Evolutionary conservation across 805 yeast species (phyloP).

Genomic region (Pichia kluyveri): DNA sequence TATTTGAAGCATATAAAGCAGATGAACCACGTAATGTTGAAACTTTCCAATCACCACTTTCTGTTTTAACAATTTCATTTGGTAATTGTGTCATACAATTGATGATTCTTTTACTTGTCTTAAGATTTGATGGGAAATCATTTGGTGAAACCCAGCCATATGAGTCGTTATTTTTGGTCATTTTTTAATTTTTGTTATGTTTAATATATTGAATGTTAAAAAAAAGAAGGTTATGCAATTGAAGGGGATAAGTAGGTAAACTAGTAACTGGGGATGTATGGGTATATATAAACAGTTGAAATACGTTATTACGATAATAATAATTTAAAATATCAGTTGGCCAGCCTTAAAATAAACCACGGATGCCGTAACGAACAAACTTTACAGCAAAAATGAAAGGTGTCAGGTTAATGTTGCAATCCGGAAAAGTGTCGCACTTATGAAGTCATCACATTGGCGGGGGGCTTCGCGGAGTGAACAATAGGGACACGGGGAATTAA

Average conservation of each 20-base stretch:
- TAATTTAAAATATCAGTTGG: no score
- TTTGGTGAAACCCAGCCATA: conserved; percentile 7
- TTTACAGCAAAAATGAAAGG: no score
- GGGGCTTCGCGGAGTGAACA: no score
- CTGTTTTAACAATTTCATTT: conserved; percentile 41
- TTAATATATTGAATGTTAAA: not conserved
- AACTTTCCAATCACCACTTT: conserved; percentile 44
- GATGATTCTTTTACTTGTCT: conserved; percentile 57
- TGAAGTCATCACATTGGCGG: no score
- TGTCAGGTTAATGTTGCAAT: no score
- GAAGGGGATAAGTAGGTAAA: no score
- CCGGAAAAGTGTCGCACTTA: not conserved
- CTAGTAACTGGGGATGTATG: no score
- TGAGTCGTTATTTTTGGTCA: not conserved
- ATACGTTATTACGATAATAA: no score
- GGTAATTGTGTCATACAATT: conserved; percentile 64
- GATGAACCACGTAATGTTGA: conserved; percentile 71
- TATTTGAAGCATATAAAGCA: conserved; percentile 70
- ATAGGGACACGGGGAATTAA: not conserved
- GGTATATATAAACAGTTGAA: no score
- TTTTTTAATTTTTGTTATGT: not conserved
- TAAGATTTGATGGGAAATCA: conserved; percentile 21
- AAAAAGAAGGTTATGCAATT: no score
- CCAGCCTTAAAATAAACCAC: no score
- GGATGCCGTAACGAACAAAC: no score